Conservation (phyloP, 768 basidiomycete genomes). For the Podaxis mareebaensis region DNA sequence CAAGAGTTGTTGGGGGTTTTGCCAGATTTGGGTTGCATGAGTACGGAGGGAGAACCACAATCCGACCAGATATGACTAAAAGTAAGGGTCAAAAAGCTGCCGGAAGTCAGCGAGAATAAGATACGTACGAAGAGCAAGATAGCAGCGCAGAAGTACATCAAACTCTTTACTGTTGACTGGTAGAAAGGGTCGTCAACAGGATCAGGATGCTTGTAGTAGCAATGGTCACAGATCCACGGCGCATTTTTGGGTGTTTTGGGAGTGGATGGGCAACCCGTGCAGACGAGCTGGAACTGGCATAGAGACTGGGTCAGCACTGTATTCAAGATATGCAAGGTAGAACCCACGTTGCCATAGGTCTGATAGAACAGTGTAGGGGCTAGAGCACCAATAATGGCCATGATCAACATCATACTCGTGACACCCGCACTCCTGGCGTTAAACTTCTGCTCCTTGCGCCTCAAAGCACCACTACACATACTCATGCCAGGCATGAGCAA, state of each 20-base stretch:
- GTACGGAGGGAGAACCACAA: slow-evolving; percentile 99
- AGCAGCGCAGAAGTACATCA: slow-evolving; percentile 96
- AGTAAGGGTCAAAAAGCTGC: slow-evolving; percentile 12
- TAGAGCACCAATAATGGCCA: slow-evolving; percentile 97
- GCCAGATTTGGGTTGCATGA: slow-evolving; percentile 98
- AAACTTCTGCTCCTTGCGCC: slow-evolving; percentile 94
- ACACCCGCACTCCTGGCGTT: slow-evolving; percentile 99
- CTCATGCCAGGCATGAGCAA: slow-evolving; percentile 95
- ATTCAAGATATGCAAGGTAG: neutral
- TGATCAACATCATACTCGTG: slow-evolving; percentile 99
- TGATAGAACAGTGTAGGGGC: slow-evolving; percentile 98
- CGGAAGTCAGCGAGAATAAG: neutral
- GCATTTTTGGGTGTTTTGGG: slow-evolving; percentile 38
- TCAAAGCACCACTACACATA: slow-evolving; percentile 90
- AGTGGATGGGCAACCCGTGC: slow-evolving; percentile 70
- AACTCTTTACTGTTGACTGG: slow-evolving; percentile 88
- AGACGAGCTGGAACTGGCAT: slow-evolving; percentile 81
- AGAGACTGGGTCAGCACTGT: slow-evolving; percentile 18
- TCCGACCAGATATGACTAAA: slow-evolving; percentile 92
- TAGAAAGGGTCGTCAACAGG: slow-evolving; percentile 96
- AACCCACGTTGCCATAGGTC: slow-evolving; percentile 89
- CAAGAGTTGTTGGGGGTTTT: slow-evolving; percentile 87
- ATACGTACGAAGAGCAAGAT: slow-evolving; percentile 82
- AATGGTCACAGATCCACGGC: slow-evolving; percentile 88
- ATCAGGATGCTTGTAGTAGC: slow-evolving; percentile 93